These are phyloP conservation scores for Reticulascus tulasneorum DNA, from an alignment of 2,329 filamentous ascomycete genomes.

Conservation along the genomic window DNA sequence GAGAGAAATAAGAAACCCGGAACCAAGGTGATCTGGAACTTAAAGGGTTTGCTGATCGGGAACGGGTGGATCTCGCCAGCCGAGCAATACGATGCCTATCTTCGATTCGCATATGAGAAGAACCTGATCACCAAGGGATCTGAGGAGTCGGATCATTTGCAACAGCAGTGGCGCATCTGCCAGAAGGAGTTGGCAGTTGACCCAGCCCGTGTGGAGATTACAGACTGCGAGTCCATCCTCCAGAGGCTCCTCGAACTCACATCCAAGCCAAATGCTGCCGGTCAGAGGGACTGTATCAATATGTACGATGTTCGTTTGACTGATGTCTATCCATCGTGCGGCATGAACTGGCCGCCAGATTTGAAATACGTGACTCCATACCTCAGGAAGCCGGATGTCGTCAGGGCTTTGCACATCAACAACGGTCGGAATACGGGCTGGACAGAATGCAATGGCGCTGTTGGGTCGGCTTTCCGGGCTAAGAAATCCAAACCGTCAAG, in stretches of 20 bases:
- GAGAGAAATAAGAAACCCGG: constrained; percentile 70
- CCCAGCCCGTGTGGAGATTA: constrained; percentile 61
- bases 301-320: constrained; percentile 94
- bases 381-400: constrained; percentile 76
- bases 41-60: constrained; percentile 85
- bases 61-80: constrained; percentile 94
- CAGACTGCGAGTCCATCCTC: constrained; percentile 73
- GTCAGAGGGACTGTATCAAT: constrained; percentile 68
- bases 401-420: constrained; percentile 76
- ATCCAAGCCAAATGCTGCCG: constrained; percentile 41
- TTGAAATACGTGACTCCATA: constrained; percentile 75
- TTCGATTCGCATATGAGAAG: constrained; percentile 75
- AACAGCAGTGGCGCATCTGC: constrained; percentile 67
- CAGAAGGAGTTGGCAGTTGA: constrained; percentile 51
- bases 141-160: constrained; percentile 59
- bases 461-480: constrained; percentile 67
- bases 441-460: constrained; percentile 82
- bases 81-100: constrained; percentile 86
- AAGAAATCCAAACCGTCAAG: constrained; percentile 69
- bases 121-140: constrained; percentile 67
- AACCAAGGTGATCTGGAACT: constrained; percentile 60
- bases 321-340: constrained; percentile 78
- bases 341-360: constrained; percentile 98
- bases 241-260: constrained; percentile 67
- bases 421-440: constrained; percentile 80